phyloP scores from a whole-genome alignment of 2,329 filamentous ascomycete genomes.

The Stachybotrys chartarum region DNA sequence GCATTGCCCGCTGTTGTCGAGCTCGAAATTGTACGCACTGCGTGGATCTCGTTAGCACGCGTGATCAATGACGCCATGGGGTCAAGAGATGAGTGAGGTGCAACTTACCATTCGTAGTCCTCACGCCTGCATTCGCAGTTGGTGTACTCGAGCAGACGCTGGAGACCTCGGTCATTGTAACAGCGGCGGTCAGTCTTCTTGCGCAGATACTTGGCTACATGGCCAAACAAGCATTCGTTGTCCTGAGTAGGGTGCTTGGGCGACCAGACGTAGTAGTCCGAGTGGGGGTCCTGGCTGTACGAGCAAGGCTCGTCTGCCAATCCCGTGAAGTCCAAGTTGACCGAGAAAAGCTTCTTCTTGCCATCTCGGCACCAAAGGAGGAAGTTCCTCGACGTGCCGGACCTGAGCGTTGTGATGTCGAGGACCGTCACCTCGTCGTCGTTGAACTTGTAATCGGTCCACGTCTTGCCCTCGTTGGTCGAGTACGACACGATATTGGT shows the following conservation, averaged over 20 bases:
- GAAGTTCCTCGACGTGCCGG: constrained; percentile 86
- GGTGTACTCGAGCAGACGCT: constrained; percentile 62
- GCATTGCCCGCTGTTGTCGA: constrained; percentile 70
- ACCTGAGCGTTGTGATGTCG: constrained; percentile 82
- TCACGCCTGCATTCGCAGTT: constrained; percentile 79
- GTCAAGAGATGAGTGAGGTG: constrained; percentile 6
- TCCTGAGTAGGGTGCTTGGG: constrained; percentile 75
- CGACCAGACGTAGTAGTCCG: constrained; percentile 81
- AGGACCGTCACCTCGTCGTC: constrained; percentile 64
- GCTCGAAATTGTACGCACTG: constrained; percentile 91
- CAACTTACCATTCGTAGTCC: constrained; percentile 84
- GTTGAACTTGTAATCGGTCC: constrained; percentile 69
- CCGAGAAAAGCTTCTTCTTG: constrained; percentile 55
- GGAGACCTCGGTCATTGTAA: constrained; percentile 70
- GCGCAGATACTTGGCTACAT: constrained; percentile 80
- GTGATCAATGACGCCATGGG: neutral
- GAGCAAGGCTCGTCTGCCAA: constrained; percentile 68
- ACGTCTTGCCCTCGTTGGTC: constrained; percentile 71
- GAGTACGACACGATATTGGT: constrained; percentile 69
- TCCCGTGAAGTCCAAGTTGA: constrained; percentile 86
- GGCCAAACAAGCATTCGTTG: constrained; percentile 85
- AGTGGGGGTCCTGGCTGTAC: constrained; percentile 51
- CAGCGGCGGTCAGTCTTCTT: constrained; percentile 76
- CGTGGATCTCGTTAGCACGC: constrained; percentile 15
- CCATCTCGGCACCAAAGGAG: constrained; percentile 70